phyloP scores from a whole-genome alignment of 1,284 basidiomycete genomes.

The Sparassis latifolia region DNA sequence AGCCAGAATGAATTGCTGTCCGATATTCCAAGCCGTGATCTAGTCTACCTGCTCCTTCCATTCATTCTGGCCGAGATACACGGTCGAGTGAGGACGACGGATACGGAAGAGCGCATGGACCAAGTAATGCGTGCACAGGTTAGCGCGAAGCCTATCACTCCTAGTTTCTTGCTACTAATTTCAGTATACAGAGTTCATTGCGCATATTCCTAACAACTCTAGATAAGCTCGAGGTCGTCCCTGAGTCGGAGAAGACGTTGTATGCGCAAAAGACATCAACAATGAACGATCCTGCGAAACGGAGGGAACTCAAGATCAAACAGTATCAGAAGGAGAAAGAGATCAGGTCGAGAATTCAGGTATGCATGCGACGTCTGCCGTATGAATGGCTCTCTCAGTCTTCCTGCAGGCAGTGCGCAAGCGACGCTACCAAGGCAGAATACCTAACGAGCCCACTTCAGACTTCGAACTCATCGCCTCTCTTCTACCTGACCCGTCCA shows the following conservation, averaged over 20 bases:
- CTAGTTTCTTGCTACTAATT: no score
- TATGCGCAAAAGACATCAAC: conserved; percentile 41
- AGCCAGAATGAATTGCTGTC: conserved; percentile 82
- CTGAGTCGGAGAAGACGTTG: conserved; percentile 52
- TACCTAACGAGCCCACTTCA: conserved; percentile 26
- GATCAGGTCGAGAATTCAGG: conserved; percentile 63
- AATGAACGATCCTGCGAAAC: conserved; percentile 57
- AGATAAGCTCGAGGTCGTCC: conserved; percentile 66
- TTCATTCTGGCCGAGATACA: conserved; percentile 73
- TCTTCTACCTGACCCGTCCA: conserved; percentile 40
- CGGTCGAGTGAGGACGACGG: conserved; percentile 53
- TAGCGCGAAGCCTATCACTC: conserved; percentile 23
- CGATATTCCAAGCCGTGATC: conserved; percentile 77
- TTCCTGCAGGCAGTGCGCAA: conserved; percentile 44
- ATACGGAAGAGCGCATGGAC: conserved; percentile 51
- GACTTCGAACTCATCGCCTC: conserved; percentile 59
- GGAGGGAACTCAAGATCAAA: conserved; percentile 81
- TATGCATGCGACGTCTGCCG: conserved; percentile 23
- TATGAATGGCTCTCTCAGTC: neutral
- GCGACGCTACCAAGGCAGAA: conserved; percentile 34
- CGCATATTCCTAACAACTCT: conserved; percentile 51
- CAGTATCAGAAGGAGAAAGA: conserved; percentile 85
- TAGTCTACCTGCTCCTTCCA: conserved; percentile 76
- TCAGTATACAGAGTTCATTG: conserved; percentile 44
- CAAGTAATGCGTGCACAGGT: conserved; percentile 59